Evolutionary conservation across 1,284 basidiomycete species (phyloP).

Genomic region (Schizopora paradoxa): DNA sequence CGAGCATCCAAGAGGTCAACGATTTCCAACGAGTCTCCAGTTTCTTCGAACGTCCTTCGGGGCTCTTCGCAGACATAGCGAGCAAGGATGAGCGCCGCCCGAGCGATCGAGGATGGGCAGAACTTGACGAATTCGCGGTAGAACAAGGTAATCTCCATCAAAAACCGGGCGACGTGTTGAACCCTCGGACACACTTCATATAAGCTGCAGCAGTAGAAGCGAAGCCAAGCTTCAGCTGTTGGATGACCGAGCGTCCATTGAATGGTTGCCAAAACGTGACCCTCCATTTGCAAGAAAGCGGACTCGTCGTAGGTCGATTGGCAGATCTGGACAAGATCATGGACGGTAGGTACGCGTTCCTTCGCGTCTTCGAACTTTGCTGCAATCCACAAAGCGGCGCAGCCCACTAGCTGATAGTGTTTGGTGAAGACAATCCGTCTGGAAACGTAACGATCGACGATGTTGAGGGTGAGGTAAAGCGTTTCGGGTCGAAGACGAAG

Average conservation of each 20-base stretch:
- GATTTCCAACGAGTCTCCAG: constrained; percentile 69
- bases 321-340: constrained; percentile 92
- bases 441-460: constrained; percentile 98
- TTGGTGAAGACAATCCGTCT: constrained; percentile 98
- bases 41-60: constrained; percentile 75
- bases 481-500: constrained; percentile 97
- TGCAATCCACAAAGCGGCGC: constrained; percentile 97
- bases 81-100: constrained; percentile 84
- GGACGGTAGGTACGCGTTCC: constrained; percentile 93
- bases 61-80: constrained; percentile 80
- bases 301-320: constrained; percentile 93
- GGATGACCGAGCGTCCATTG: constrained; percentile 97
- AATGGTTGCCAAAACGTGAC: constrained; percentile 93
- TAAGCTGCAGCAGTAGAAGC: constrained; percentile 69
- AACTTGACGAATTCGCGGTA: constrained; percentile 92
- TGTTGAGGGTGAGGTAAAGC: constrained; percentile 96
- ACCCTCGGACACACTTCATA: constrained; percentile 81
- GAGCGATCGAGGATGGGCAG: constrained; percentile 81
- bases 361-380: constrained; percentile 99
- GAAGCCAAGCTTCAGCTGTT: constrained; percentile 95
- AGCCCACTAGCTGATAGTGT: constrained; percentile 99
- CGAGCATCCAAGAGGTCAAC: constrained; percentile 83
- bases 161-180: constrained; percentile 91
- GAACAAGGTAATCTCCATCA: constrained; percentile 98
- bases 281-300: constrained; percentile 96